Evolutionary conservation across 2,329 filamentous ascomycete species (phyloP).

Genomic region (Penicillium sp.): DNA sequence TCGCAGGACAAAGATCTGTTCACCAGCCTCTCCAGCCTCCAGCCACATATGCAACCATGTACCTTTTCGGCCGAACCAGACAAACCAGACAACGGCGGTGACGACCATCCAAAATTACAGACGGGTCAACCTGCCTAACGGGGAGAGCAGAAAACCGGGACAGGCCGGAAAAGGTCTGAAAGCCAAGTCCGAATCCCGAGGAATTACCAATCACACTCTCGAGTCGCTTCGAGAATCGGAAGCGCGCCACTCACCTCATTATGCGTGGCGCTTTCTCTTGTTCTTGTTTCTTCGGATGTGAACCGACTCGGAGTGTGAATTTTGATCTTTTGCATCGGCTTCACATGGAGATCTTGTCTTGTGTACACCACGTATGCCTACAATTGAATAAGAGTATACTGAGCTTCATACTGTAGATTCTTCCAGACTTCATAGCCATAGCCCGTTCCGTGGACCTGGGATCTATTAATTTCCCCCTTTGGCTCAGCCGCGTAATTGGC

Average conservation of each 20-base stretch:
- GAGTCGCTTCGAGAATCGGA: slow-evolving; percentile 16
- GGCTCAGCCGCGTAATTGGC: slow-evolving; percentile 17
- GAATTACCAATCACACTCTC: slow-evolving; percentile 20
- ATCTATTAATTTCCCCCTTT: background rate
- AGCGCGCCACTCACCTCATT: slow-evolving; percentile 30
- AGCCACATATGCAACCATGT: background rate
- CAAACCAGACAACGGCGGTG: slow-evolving; percentile 11
- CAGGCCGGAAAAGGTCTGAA: slow-evolving; percentile 20
- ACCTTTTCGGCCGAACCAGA: slow-evolving; percentile 11
- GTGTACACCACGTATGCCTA: background rate
- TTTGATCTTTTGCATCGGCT: no score
- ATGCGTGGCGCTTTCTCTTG: slow-evolving; percentile 1
- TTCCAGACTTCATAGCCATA: no score
- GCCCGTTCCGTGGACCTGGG: slow-evolving; percentile 16
- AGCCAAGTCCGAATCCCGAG: slow-evolving; percentile 26
- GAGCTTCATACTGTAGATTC: background rate
- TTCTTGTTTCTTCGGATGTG: slow-evolving; percentile 13
- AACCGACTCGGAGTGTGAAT: slow-evolving; percentile 5
- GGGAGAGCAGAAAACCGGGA: slow-evolving; percentile 13
- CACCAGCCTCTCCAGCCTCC: slow-evolving; percentile 1
- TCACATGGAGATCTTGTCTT: background rate
- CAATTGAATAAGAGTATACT: background rate
- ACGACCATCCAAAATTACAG: background rate
- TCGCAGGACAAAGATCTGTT: slow-evolving; percentile 1
- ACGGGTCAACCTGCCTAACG: slow-evolving; percentile 3